phyloP scores from a whole-genome alignment of 1,284 basidiomycete species.

The Malassezia psittaci region DNA sequence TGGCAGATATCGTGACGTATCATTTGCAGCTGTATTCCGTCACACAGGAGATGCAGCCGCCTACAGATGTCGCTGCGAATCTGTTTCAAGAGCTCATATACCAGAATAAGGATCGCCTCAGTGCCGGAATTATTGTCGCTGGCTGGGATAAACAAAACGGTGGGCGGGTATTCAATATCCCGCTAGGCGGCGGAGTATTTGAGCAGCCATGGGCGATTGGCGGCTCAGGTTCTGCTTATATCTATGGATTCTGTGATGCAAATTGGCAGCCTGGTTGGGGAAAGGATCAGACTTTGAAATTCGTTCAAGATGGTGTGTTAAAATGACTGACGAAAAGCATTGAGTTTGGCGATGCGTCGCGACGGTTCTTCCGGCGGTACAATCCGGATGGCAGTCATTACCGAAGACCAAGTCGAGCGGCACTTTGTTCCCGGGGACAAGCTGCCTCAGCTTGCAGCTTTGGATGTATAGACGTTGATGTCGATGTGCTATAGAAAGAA shows the following conservation, averaged over 20 bases:
- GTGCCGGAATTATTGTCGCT: constrained; percentile 92
- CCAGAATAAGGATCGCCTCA: constrained; percentile 71
- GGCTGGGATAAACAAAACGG: constrained; percentile 91
- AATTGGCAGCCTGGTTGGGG: constrained; percentile 93
- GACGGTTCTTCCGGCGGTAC: constrained; percentile 97
- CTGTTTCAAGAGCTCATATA: constrained; percentile 86
- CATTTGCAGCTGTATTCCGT: constrained; percentile 73
- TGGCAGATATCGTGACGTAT: constrained; percentile 86
- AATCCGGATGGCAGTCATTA: constrained; percentile 94
- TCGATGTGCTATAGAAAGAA: too few species aligned
- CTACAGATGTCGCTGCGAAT: constrained; percentile 71
- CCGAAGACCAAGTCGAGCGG: constrained; percentile 77
- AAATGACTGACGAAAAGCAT: constrained; percentile 52
- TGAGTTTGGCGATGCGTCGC: constrained; percentile 89
- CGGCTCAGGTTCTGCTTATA: constrained; percentile 87
- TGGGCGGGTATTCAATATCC: constrained; percentile 84
- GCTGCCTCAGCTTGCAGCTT: constrained; percentile 30
- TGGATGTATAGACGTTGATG: constrained; percentile 24
- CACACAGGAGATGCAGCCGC: constrained; percentile 62
- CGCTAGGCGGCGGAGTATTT: constrained; percentile 40
- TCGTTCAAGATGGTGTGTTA: constrained; percentile 70
- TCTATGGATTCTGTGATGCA: constrained; percentile 97
- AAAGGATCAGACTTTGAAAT: constrained; percentile 77
- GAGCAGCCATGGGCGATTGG: constrained; percentile 45
- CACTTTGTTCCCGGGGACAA: constrained; percentile 77